These are phyloP conservation scores for Beauveria rudraprayagi DNA, from an alignment of 2,329 filamentous ascomycete species.

Conservation along the genomic window DNA sequence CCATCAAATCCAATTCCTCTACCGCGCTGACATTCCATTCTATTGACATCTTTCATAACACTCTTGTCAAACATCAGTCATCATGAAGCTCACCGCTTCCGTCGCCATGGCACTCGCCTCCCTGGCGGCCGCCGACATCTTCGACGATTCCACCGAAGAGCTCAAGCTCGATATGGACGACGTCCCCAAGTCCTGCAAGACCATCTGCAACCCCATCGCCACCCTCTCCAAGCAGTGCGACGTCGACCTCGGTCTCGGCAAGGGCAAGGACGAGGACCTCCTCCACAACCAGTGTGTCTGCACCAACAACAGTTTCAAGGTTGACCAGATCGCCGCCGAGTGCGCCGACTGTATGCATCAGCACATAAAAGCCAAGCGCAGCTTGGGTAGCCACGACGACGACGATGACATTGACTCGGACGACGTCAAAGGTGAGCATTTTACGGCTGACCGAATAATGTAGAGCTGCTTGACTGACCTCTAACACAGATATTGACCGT, in stretches of 20 bases:
- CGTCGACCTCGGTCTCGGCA: slow-evolving; percentile 22
- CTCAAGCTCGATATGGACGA: slow-evolving; percentile 27
- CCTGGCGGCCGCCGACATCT: slow-evolving; percentile 20
- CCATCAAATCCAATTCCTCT: neutral
- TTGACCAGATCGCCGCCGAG: slow-evolving; percentile 25
- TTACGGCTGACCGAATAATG: too few relatives aligned
- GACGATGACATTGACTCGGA: slow-evolving; percentile 12
- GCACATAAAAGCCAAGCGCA: slow-evolving; percentile 17
- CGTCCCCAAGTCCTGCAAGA: slow-evolving; percentile 25
- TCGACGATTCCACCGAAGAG: slow-evolving; percentile 24
- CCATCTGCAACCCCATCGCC: slow-evolving; percentile 29
- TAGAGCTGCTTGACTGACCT: neutral
- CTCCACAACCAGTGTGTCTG: slow-evolving; percentile 33
- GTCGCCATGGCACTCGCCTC: slow-evolving; percentile 18
- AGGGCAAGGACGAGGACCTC: slow-evolving; percentile 26
- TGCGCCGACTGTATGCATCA: slow-evolving; percentile 32
- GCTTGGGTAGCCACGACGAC: slow-evolving; percentile 13
- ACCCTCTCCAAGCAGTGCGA: slow-evolving; percentile 29
- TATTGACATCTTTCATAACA: too few relatives aligned
- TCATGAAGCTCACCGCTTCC: slow-evolving; percentile 21
- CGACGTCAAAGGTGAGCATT: slow-evolving; percentile 16
- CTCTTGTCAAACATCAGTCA: neutral
- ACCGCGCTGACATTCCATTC: neutral
- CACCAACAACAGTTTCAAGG: slow-evolving; percentile 33
- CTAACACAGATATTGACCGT: slow-evolving; percentile 25